Conservation (phyloP, 2,329 filamentous ascomycete genomes). For the Fusarium xylarioides region DNA sequence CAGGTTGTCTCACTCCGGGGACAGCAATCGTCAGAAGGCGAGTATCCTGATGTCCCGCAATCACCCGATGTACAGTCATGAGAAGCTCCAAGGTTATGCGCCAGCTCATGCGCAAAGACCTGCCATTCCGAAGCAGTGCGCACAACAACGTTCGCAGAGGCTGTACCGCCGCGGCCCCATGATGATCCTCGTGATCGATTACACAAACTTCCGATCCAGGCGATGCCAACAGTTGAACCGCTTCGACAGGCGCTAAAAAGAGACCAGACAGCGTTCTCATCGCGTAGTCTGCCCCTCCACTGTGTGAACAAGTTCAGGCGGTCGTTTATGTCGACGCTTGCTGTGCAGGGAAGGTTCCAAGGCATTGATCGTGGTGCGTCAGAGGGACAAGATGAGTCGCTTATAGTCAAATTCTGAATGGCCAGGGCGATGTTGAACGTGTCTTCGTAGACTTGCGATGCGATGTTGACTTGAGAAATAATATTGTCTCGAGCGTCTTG, state of each 20-base stretch:
- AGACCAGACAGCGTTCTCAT: constrained; percentile 89
- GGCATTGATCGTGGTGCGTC: constrained; percentile 61
- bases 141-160: constrained; percentile 82
- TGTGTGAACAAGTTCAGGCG: constrained; percentile 82
- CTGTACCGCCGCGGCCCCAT: constrained; percentile 73
- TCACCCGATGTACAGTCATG: constrained; percentile 29
- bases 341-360: constrained; percentile 80
- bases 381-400: constrained; percentile 73
- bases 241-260: constrained; percentile 79
- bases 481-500: constrained; percentile 73
- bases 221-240: constrained; percentile 80
- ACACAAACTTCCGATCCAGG: constrained; percentile 87
- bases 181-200: constrained; percentile 53
- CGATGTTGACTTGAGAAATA: constrained; percentile 82
- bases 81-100: constrained; percentile 59
- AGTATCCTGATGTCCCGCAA: neutral
- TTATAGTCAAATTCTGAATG: constrained; percentile 80
- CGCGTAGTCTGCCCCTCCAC: constrained; percentile 75
- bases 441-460: constrained; percentile 82
- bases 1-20: constrained; percentile 72
- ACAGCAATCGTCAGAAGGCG: constrained; percentile 62
- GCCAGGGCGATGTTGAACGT: constrained; percentile 91
- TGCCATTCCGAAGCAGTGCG: constrained; percentile 84
- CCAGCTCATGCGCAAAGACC: constrained; percentile 87
- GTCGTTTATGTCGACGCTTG: constrained; percentile 68